phyloP scores from a whole-genome alignment of 805 yeast species.

The Wickerhamiella lipophila region DNA sequence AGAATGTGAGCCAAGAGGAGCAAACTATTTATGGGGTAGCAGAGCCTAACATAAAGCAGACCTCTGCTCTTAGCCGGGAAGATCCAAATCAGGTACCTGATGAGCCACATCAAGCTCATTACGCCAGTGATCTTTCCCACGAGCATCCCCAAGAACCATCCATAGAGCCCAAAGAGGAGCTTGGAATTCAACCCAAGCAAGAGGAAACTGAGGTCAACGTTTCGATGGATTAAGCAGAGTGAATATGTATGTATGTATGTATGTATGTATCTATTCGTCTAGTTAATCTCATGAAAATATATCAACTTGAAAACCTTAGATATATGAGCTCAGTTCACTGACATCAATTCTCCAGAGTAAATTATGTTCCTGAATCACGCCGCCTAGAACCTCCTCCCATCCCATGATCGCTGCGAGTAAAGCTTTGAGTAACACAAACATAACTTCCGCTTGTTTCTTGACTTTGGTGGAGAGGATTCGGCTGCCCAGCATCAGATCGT shows the following conservation, averaged over 20 bases:
- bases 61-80: neutral
- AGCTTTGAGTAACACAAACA: slow-evolving; percentile 4
- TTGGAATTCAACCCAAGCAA: neutral
- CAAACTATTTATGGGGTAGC: slow-evolving; percentile 24
- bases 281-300: no score
- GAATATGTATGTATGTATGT: no score
- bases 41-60: neutral
- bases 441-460: neutral
- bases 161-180: neutral
- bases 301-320: no score
- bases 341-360: slow-evolving; percentile 2
- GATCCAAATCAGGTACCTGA: neutral
- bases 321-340: neutral
- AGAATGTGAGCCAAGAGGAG: slow-evolving; percentile 49
- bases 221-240: neutral
- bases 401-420: neutral
- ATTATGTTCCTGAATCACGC: neutral
- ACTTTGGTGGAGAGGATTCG: neutral
- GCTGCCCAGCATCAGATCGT: neutral
- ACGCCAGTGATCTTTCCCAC: no score
- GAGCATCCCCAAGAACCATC: no score
- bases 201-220: neutral
- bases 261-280: no score
- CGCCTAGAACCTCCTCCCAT: slow-evolving; percentile 10
- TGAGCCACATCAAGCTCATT: no score